These are phyloP conservation scores for Phytophthora hybrid DNA, from an alignment of 352 stramenopile genomes.

Conservation along the genomic window DNA sequence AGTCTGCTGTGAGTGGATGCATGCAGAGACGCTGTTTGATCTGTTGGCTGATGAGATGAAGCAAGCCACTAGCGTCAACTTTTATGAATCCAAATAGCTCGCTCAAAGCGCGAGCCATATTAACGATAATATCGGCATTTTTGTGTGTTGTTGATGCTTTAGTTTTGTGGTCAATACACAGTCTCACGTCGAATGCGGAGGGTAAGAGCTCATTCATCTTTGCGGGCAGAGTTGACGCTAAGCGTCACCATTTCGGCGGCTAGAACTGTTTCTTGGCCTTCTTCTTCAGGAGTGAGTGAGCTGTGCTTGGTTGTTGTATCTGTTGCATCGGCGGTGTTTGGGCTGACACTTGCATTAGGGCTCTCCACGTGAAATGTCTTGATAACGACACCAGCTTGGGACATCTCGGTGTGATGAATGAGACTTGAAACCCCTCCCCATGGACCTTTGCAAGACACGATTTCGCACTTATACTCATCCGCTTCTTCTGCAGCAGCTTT, in stretches of 20 bases:
- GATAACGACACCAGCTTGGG: slow-evolving; percentile 51
- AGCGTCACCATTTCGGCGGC: slow-evolving; percentile 49
- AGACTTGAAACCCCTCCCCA: slow-evolving; percentile 33
- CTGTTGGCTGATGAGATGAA: background rate
- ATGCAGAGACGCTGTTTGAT: slow-evolving; percentile 8
- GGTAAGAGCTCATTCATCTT: slow-evolving; percentile 3
- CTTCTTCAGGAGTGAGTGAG: slow-evolving; percentile 35
- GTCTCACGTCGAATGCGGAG: background rate
- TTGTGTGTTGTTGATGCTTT: slow-evolving; percentile 26
- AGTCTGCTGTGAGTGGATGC: slow-evolving; percentile 56
- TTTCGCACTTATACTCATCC: slow-evolving; percentile 68
- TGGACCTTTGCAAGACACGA: slow-evolving; percentile 59
- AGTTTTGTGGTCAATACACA: background rate
- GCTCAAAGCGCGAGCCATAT: slow-evolving; percentile 10
- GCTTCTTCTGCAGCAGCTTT: slow-evolving; percentile 41
- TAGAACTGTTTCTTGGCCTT: slow-evolving; percentile 40
- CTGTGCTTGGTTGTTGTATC: slow-evolving; percentile 19
- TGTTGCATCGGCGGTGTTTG: background rate
- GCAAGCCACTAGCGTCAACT: slow-evolving; percentile 4
- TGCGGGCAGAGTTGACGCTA: slow-evolving; percentile 22
- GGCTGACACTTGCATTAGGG: slow-evolving; percentile 1
- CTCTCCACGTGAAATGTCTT: slow-evolving; percentile 36
- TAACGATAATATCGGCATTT: slow-evolving; percentile 38
- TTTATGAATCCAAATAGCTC: slow-evolving; percentile 34
- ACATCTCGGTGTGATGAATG: slow-evolving; percentile 58